These are phyloP conservation scores for Acer yangbiense DNA, from an alignment of 345 rosid genomes.

Conservation along the genomic window DNA sequence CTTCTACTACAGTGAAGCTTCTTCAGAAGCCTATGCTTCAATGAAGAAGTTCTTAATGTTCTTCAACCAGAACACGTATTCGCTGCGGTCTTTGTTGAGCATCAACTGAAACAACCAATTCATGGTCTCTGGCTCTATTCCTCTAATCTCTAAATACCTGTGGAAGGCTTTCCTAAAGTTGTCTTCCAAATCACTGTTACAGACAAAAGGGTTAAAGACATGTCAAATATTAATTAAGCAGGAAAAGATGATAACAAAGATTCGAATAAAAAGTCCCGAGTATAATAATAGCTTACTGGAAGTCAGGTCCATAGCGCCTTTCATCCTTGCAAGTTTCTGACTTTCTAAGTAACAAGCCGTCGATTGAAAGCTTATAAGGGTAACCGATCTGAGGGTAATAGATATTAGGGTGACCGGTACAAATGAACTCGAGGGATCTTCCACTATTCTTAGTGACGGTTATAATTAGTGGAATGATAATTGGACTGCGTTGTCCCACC, in stretches of 20 bases:
- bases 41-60: conserved; percentile 62
- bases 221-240: background rate
- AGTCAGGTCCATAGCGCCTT: conserved; percentile 77
- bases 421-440: conserved; percentile 58
- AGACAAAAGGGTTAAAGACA: background rate
- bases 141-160: conserved; percentile 77
- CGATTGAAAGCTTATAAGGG: conserved; percentile 41
- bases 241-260: background rate
- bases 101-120: conserved; percentile 89
- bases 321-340: conserved; percentile 54
- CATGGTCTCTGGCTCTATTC: conserved; percentile 68
- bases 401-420: conserved; percentile 66
- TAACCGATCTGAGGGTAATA: too few relatives aligned
- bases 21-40: conserved; percentile 35
- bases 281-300: conserved; percentile 52
- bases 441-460: conserved; percentile 63
- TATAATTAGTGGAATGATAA: conserved; percentile 65
- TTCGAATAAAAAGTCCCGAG: background rate
- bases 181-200: conserved; percentile 80
- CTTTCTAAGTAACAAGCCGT: conserved; percentile 56
- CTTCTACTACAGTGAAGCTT: background rate
- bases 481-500: conserved; percentile 31
- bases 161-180: conserved; percentile 75
- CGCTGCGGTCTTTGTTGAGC: conserved; percentile 82
- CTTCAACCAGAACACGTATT: conserved; percentile 70